Evolutionary conservation across 1,139 yeast genomes (phyloP), one percentile per base, ranked within the genome.

Genomic region (Saccharomyces hybrid): DNA sequence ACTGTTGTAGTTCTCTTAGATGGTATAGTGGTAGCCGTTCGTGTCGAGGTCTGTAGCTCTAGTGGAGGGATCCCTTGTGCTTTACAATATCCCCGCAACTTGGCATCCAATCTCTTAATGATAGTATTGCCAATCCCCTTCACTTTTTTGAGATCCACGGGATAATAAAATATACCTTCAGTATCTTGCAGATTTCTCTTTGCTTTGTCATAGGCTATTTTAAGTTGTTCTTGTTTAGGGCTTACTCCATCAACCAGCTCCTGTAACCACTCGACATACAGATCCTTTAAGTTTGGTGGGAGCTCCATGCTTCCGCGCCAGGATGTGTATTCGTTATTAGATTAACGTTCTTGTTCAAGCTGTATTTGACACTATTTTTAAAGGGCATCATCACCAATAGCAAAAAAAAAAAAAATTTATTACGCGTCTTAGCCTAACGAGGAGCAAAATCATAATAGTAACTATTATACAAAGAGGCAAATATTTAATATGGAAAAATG

Each of bases 41-140:
- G 46, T 3, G 49, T 48, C 16, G 6, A 41, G 29, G 4, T 8
- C n/a, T 21, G 29, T 16, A 24, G 19, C 26, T 31, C 42, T 3
- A 38, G 47, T 12, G 52, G 34, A 7, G 52, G 44, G 11, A 58
- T 48, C 5, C 61, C 63, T 27, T 56, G 51, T 6, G 61, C 59
- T n/a, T 57, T 54, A 53, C 71, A 67, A 54, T 67, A 55, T 8
- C 50, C 49, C 2, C 53, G 46, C 9, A 67, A 52, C 50, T 59
- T 60, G n/a, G 55, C 53, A 47, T 62, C 64, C 21, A 69, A 52
- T 29, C 65, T 55, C 41, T 59, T 64, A 41, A 66, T 58, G 9
- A 66, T 68, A 0, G 65, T 59, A 16, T 60, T 61, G 12, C 72
- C 72, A 29, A 69, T 68, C 1, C 72, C 72, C 34, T 61, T 66